Evolutionary conservation across 768 basidiomycete species (phyloP).

Genomic region (Termitomyces heimii): DNA sequence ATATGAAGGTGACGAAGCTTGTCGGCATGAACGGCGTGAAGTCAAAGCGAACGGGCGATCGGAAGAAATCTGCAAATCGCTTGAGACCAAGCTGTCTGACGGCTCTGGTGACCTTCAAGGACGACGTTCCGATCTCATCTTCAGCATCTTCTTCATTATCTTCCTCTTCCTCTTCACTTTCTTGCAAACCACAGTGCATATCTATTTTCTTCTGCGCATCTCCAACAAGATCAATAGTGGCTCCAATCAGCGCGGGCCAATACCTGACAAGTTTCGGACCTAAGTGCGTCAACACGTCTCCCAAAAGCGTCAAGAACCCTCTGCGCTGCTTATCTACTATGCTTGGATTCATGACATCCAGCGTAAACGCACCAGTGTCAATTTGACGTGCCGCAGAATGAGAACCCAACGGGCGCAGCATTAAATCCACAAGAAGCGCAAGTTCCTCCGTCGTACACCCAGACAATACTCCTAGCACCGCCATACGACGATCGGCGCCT

Average conservation of each 20-base stretch:
- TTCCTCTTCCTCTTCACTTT: slow-evolving; percentile 22
- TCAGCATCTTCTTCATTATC: slow-evolving; percentile 24
- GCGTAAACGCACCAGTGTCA: slow-evolving; percentile 16
- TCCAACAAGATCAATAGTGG: slow-evolving; percentile 59
- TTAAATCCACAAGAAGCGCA: slow-evolving; percentile 73
- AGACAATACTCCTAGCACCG: slow-evolving; percentile 66
- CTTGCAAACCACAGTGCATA: slow-evolving; percentile 14
- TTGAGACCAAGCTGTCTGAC: slow-evolving; percentile 83
- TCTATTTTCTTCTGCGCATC: slow-evolving; percentile 58
- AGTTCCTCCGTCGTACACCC: slow-evolving; percentile 74
- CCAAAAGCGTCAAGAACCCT: slow-evolving; percentile 82
- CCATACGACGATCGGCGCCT: slow-evolving; percentile 65
- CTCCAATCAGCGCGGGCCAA: slow-evolving; percentile 74
- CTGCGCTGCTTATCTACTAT: slow-evolving; percentile 62
- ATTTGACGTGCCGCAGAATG: slow-evolving; percentile 21
- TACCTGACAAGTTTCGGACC: slow-evolving; percentile 61
- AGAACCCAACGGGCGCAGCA: slow-evolving; percentile 67
- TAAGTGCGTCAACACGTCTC: slow-evolving; percentile 77
- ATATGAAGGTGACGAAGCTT: slow-evolving; percentile 68
- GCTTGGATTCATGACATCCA: slow-evolving; percentile 18
- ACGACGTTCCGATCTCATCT: slow-evolving; percentile 24
- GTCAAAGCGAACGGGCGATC: slow-evolving; percentile 65
- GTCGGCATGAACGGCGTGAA: slow-evolving; percentile 63
- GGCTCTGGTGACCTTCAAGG: slow-evolving; percentile 44
- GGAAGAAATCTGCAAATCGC: slow-evolving; percentile 86